Base-by-base conservation (phyloP, 352 stramenopile genomes). In the Pythium rishiriense region DNA sequence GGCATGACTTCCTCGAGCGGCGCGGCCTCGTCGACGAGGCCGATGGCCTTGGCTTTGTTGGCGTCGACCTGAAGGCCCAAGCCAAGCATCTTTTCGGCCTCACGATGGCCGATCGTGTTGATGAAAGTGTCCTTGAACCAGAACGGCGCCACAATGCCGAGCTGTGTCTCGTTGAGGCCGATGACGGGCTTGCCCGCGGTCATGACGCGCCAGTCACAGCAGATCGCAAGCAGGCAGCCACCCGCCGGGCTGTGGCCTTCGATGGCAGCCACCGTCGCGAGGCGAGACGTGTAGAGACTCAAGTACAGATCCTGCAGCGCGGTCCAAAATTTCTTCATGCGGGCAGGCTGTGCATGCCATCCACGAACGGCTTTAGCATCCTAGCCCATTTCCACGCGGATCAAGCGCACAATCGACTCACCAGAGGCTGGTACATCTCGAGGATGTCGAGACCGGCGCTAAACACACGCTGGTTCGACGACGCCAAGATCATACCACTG, bases 121-220 rank as follows among this genome's bases (percentile, higher is more conserved):
- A 93, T 72, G 63, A 94, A 92, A 31, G 81, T 88, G 53, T 72
- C 65, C 11, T 45, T 35, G 61, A 94, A 91, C 85, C 87, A 94
- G 54, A 78, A 88, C 5, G 84, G 80, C 17, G 85, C 88, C 37
- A 93, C 85, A 48, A 98, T 97, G 35, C 96, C 95, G 31, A 98
- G 69, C 64, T 96, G 81, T 8, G 91, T 97, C 79, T 98, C 95
- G 67, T 98, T 98, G 33, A 98, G 76, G 12, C 95, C 95, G 66
- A 98, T 98, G 33, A 87, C 80, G n/a, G 81, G 77, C 54, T 92
- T 89, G 14, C 83, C 86, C 11, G 66, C 75, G n/a, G 88, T 83
- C 90, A 98, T 98, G 58, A 98, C 76, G 22, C 96, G 87, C 73
- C 97, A 98, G 79, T 98, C 94, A 71, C 92, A 98, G 69, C 85